phyloP scores from a whole-genome alignment of 2,329 filamentous ascomycete species.

The Ophiocordyceps robertsii region DNA sequence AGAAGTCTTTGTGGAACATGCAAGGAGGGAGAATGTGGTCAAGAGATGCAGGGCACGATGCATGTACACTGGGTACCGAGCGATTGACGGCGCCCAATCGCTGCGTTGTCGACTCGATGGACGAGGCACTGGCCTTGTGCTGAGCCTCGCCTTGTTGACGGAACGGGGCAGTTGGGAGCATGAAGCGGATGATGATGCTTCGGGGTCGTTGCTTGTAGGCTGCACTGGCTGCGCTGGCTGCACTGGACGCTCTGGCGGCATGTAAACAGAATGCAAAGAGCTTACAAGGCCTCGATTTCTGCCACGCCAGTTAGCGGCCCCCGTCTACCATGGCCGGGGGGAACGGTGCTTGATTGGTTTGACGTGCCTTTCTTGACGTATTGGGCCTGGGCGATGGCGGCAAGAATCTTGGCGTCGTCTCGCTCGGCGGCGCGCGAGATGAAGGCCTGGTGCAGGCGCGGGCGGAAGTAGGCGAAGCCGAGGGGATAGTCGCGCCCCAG shows the following conservation, averaged over 20 bases:
- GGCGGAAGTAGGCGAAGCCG: conserved; percentile 69
- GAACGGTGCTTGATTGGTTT: not conserved
- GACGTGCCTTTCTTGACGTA: conserved; percentile 80
- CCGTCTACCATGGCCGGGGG: not conserved
- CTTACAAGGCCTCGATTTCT: conserved; percentile 91
- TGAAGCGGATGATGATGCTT: no score
- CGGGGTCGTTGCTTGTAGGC: no score
- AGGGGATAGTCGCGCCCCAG: conserved; percentile 78
- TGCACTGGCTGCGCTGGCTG: no score
- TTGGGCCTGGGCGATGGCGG: conserved; percentile 64
- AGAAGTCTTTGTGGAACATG: not conserved
- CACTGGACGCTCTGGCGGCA: not conserved
- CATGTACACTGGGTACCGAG: no score
- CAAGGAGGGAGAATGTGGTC: no score
- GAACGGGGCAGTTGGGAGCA: no score
- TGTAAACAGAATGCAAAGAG: not conserved
- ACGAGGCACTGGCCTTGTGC: no score
- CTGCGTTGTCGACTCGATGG: no score
- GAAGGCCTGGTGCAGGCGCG: conserved; percentile 75
- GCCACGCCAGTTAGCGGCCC: not conserved
- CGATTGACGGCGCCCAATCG: no score
- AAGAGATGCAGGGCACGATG: no score
- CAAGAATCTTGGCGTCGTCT: conserved; percentile 62
- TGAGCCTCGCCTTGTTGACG: no score
- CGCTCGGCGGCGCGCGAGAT: conserved; percentile 55